Evolutionary conservation across 208 protist species (phyloP).

Genomic region (Acanthamoeba rhysodes): DNA sequence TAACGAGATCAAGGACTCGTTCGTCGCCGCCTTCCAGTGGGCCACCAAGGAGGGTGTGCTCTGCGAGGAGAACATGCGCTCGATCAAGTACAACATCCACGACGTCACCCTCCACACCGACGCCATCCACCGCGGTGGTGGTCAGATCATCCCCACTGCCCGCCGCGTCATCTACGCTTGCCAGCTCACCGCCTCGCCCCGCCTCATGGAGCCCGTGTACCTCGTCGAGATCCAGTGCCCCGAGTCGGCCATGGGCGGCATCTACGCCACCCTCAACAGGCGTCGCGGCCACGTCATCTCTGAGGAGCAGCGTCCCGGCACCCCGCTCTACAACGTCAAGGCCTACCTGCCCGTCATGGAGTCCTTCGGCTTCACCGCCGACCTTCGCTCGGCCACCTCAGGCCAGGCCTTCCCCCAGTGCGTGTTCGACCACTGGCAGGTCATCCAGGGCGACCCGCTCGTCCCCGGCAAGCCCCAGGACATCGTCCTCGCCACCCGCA

Average conservation of each 20-base stretch:
- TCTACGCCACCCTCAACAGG: conserved; percentile 97
- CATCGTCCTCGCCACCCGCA: conserved; percentile 93
- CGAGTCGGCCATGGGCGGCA: conserved; percentile 96
- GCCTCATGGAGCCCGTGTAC: conserved; percentile 98
- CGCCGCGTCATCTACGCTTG: conserved; percentile 96
- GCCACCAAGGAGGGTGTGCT: conserved; percentile 97
- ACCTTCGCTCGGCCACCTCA: conserved; percentile 96
- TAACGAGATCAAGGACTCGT: conserved; percentile 98
- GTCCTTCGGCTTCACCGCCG: conserved; percentile 99
- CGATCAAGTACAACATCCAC: conserved; percentile 96
- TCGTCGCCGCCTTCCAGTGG: conserved; percentile 97
- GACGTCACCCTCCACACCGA: conserved; percentile 99
- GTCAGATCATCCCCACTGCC: conserved; percentile 98
- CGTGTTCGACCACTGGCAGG: conserved; percentile 99
- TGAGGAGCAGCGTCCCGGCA: conserved; percentile 97
- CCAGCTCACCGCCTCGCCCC: conserved; percentile 95
- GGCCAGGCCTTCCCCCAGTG: conserved; percentile 96
- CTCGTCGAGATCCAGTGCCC: conserved; percentile 97
- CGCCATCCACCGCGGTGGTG: conserved; percentile 98
- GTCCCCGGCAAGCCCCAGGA: conserved; percentile 91
- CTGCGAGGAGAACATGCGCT: conserved; percentile 98
- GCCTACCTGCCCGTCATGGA: conserved; percentile 99
- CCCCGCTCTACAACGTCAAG: conserved; percentile 97
- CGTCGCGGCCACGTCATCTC: conserved; percentile 97
- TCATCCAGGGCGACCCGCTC: conserved; percentile 94